A percentile compares a stretch with the other conserved stretches of the same genome.
Evolutionary conservation across 805 yeast species (phyloP).

Genomic region (Aciculoconidium aculeatum): DNA sequence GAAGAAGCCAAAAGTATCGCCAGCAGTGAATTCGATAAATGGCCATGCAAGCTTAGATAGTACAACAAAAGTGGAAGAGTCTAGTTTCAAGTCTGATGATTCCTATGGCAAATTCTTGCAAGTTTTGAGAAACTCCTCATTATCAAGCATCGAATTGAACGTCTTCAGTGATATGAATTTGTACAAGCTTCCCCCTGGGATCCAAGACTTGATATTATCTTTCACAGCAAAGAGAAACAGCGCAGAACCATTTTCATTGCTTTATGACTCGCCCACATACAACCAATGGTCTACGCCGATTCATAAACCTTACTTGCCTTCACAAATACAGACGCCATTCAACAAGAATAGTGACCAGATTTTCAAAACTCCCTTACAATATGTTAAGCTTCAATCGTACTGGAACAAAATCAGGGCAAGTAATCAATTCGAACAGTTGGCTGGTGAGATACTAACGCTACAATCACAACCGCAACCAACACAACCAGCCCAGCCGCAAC

Average conservation of each 20-base stretch:
- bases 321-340: slow-evolving; percentile 9
- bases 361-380: slow-evolving; percentile 30
- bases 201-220: slow-evolving; percentile 36
- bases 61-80: slow-evolving; percentile 1
- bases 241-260: slow-evolving; percentile 17
- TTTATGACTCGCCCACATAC: slow-evolving; percentile 16
- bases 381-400: slow-evolving; percentile 29
- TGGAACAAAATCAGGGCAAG: slow-evolving; percentile 37
- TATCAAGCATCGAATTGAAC: slow-evolving; percentile 26
- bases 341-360: slow-evolving; percentile 2
- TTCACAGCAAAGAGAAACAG: slow-evolving; percentile 29
- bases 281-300: slow-evolving; percentile 24
- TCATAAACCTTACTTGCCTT: slow-evolving; percentile 31
- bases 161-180: slow-evolving; percentile 31
- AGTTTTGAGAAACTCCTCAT: slow-evolving; percentile 25
- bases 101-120: slow-evolving; percentile 14
- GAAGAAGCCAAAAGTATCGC: neutral
- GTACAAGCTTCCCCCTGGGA: slow-evolving; percentile 35
- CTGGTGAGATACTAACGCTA: slow-evolving; percentile 22
- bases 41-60: neutral
- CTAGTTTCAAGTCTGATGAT: slow-evolving; percentile 1
- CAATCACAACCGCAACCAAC: slow-evolving; percentile 18
- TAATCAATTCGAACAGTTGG: slow-evolving; percentile 27
- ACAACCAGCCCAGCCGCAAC: slow-evolving; percentile 13
- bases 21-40: neutral